These are phyloP conservation scores for Pythium aphanidermatum DNA, from an alignment of 352 stramenopile species.

Conservation along the genomic window DNA sequence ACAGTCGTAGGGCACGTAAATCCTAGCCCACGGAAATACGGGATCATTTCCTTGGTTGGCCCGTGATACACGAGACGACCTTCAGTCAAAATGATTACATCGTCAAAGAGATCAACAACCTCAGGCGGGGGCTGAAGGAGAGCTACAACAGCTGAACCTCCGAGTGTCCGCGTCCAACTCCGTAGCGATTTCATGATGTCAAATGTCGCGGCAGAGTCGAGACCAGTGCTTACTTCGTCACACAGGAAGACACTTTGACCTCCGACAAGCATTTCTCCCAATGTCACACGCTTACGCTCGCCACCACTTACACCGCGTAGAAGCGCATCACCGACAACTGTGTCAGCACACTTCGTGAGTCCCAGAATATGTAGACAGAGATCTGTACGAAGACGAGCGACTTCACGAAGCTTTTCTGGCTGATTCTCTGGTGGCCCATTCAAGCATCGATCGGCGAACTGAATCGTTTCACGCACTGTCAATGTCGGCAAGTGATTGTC, in stretches of 20 bases:
- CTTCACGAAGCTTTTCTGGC: slow-evolving; percentile 67
- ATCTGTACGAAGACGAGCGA: slow-evolving; percentile 60
- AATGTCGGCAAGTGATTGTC: slow-evolving; percentile 90
- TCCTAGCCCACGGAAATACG: slow-evolving; percentile 82
- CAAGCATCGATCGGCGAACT: slow-evolving; percentile 93
- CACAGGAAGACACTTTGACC: slow-evolving; percentile 70
- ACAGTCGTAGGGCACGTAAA: slow-evolving; percentile 59
- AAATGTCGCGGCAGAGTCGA: slow-evolving; percentile 89
- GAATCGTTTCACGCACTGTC: slow-evolving; percentile 92
- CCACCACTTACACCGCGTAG: slow-evolving; percentile 89
- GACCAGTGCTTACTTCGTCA: slow-evolving; percentile 92
- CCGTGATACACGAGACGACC: slow-evolving; percentile 93
- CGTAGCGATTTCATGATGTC: slow-evolving; percentile 84
- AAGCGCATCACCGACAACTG: slow-evolving; percentile 87
- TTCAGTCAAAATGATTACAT: slow-evolving; percentile 92
- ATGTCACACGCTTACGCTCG: slow-evolving; percentile 76
- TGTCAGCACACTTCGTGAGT: slow-evolving; percentile 85
- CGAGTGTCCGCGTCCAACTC: slow-evolving; percentile 27
- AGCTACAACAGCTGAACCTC: slow-evolving; percentile 30
- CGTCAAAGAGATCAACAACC: slow-evolving; percentile 93
- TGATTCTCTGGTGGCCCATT: slow-evolving; percentile 48
- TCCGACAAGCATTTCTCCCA: slow-evolving; percentile 89
- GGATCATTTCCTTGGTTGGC: slow-evolving; percentile 49
- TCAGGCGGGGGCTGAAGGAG: slow-evolving; percentile 81
- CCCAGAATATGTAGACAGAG: slow-evolving; percentile 80